Percentiles rank a stretch among this genome's conserved stretches.
These are phyloP conservation scores for Paecilomyces dactylethromorphus DNA, from an alignment of 2,329 filamentous ascomycete genomes.

Conservation along the genomic window DNA sequence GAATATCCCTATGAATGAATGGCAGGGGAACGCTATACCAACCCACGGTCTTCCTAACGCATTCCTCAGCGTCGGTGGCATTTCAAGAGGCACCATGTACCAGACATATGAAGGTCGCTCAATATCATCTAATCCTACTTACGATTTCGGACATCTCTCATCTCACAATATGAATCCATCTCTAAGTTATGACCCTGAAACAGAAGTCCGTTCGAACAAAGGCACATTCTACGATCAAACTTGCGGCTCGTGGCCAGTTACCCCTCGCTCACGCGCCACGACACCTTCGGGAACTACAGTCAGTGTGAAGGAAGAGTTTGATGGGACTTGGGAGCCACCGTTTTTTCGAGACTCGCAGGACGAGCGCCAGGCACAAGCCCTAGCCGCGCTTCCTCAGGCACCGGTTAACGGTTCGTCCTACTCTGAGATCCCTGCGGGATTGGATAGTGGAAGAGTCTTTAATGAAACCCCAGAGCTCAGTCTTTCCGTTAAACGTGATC, in stretches of 20 bases:
- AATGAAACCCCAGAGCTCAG: constrained; percentile 1
- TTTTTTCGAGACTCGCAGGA: constrained; percentile 1
- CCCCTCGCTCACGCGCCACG: constrained; percentile 14
- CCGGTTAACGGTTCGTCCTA: background rate
- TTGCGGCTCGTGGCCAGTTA: constrained; percentile 18
- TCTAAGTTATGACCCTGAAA: constrained; percentile 16
- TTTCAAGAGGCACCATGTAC: constrained; percentile 14
- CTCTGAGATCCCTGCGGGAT: background rate
- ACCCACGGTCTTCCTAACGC: constrained; percentile 14
- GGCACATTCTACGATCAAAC: constrained; percentile 11
- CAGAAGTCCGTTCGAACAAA: constrained; percentile 10
- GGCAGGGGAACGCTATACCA: constrained; percentile 15
- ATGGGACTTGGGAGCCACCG: constrained; percentile 12
- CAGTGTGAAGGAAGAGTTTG: constrained; percentile 7
- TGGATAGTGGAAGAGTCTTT: background rate
- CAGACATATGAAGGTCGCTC: constrained; percentile 15
- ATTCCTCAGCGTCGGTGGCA: constrained; percentile 14
- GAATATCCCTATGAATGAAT: constrained; percentile 13
- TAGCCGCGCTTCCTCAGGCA: constrained; percentile 4
- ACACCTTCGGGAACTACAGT: constrained; percentile 10
- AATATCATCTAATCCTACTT: constrained; percentile 15
- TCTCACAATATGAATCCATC: constrained; percentile 16
- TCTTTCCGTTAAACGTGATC: constrained; percentile 1
- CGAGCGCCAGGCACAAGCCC: background rate
- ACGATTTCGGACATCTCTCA: constrained; percentile 15